Evolutionary conservation across 2,329 filamentous ascomycete genomes (phyloP).

Genomic region (Colletotrichum paranaense): DNA sequence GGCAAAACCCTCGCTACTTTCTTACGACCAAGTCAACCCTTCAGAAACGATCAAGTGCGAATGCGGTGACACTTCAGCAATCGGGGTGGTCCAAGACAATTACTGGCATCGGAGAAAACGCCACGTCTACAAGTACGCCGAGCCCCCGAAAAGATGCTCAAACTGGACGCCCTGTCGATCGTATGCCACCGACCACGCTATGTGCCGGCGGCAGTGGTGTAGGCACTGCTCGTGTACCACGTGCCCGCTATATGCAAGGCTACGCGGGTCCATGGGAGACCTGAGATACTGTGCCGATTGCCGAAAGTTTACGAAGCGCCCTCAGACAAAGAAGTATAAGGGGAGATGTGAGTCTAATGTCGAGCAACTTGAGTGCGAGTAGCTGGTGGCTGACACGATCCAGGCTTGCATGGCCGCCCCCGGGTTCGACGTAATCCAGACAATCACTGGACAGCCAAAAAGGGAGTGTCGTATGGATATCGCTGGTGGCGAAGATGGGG

Average conservation of each 20-base stretch:
- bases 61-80: background rate
- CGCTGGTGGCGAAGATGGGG: constrained; percentile 25
- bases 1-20: background rate
- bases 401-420: constrained; percentile 14
- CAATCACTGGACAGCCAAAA: constrained; percentile 18
- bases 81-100: background rate
- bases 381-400: background rate
- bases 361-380: accelerated
- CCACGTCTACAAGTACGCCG: background rate
- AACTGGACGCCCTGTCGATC: background rate
- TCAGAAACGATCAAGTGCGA: background rate
- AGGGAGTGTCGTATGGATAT: constrained; percentile 2
- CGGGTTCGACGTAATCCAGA: background rate
- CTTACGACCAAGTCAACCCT: background rate
- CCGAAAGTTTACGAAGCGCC: constrained; percentile 11
- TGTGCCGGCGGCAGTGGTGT: constrained; percentile 12
- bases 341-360: constrained; percentile 15
- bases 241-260: constrained; percentile 4
- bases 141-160: background rate
- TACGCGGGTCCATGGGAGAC: background rate
- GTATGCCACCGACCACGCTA: background rate
- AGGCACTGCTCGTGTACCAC: constrained; percentile 16
- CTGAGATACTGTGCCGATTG: constrained; percentile 1
- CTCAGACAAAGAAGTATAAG: background rate
- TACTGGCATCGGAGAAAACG: background rate